Evolutionary conservation across 75 land plant genomes (phyloP).

Genomic region (Ceratopteris richardii): DNA sequence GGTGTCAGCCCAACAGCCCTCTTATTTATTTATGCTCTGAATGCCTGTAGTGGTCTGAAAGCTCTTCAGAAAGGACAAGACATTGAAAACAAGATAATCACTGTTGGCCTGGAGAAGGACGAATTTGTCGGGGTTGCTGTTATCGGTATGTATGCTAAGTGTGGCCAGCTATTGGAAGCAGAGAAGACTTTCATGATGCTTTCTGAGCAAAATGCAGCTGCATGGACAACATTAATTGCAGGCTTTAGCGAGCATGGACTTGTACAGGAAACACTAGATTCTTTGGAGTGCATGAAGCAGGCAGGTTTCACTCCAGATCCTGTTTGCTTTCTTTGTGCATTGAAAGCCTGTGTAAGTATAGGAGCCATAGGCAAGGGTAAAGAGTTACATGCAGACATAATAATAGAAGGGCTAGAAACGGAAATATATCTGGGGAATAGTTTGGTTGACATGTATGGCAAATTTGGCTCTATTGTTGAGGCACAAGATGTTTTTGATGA

Average conservation of each 20-base stretch:
- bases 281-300: constrained; percentile 1
- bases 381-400: constrained; percentile 9
- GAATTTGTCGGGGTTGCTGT: constrained; percentile 8
- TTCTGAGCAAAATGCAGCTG: not conserved
- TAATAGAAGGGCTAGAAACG: constrained; percentile 12
- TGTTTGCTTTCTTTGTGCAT: constrained; percentile 8
- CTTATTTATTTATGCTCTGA: not conserved
- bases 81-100: not conserved
- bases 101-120: not conserved
- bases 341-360: constrained; percentile 15
- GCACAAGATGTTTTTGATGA: constrained; percentile 16
- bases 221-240: constrained; percentile 16
- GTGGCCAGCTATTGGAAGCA: constrained; percentile 19
- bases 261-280: constrained; percentile 3
- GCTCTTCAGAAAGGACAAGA: not conserved
- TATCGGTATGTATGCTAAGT: constrained; percentile 22
- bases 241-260: constrained; percentile 19
- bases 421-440: constrained; percentile 8
- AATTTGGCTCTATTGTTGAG: constrained; percentile 15
- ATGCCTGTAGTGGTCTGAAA: not conserved
- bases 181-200: constrained; percentile 1
- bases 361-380: constrained; percentile 14
- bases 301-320: constrained; percentile 9
- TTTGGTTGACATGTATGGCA: constrained; percentile 23
- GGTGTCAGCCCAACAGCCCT: not conserved